Evolutionary conservation across 1,284 basidiomycete species (phyloP).

Genomic region (Sporisorium scitamineum): DNA sequence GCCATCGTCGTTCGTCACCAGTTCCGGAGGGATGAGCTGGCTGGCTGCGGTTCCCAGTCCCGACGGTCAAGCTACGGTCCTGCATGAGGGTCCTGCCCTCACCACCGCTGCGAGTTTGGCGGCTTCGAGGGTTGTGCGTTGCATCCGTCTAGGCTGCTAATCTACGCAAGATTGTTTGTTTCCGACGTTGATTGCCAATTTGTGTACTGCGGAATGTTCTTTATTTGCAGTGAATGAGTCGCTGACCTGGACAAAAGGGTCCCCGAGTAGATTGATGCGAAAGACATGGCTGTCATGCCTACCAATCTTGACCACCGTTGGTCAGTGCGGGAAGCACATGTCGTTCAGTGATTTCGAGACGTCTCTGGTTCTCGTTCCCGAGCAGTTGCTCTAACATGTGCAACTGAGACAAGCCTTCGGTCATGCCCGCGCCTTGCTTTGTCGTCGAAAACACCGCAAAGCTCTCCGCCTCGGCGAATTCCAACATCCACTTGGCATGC

Average conservation of each 20-base stretch:
- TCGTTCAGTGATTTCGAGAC: no score
- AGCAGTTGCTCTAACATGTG: background rate
- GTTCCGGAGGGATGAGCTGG: background rate
- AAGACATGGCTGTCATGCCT: no score
- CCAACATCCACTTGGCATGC: conserved; percentile 24
- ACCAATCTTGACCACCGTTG: no score
- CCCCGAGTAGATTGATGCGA: no score
- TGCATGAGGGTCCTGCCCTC: no score
- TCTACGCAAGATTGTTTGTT: background rate
- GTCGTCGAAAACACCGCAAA: background rate
- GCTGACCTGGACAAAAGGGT: background rate
- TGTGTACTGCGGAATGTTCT: background rate
- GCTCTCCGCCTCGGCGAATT: conserved; percentile 29
- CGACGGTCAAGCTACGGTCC: background rate
- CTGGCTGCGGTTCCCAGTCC: background rate
- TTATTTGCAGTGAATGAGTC: background rate
- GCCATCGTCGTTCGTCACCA: background rate
- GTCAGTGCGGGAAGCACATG: no score
- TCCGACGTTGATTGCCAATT: background rate
- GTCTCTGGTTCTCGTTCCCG: background rate
- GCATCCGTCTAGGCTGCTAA: background rate
- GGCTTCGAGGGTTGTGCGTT: background rate
- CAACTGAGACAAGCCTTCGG: conserved; percentile 4
- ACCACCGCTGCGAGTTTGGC: no score
- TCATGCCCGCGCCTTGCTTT: conserved; percentile 3